Conservation (phyloP, 2,329 filamentous ascomycete genomes). For the Stachybotrys chlorohalonatus region DNA sequence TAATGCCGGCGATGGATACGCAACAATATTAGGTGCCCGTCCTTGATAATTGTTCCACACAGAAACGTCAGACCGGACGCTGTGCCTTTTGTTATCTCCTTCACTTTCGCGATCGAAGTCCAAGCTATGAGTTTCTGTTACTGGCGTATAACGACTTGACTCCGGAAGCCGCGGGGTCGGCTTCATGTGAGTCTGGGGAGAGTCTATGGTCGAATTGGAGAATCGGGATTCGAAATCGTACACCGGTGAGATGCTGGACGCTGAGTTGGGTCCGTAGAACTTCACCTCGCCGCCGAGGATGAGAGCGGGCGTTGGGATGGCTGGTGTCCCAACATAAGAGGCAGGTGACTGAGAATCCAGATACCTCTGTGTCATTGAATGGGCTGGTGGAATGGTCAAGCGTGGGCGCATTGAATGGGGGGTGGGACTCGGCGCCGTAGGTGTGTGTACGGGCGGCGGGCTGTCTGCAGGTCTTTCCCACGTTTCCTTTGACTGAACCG, state of each 20-base stretch:
- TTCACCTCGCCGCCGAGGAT: too few species aligned
- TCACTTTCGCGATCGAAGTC: background rate
- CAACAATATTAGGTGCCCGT: slow-evolving; percentile 2
- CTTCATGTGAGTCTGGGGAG: background rate
- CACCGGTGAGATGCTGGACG: background rate
- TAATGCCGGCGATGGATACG: background rate
- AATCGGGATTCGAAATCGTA: background rate
- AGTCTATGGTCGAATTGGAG: background rate
- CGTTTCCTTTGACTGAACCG: background rate
- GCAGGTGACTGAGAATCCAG: background rate
- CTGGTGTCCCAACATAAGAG: too few species aligned
- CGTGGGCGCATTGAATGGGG: slow-evolving; percentile 18
- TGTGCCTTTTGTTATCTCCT: slow-evolving; percentile 5
- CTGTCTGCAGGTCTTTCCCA: background rate
- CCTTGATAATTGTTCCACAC: slow-evolving; percentile 11
- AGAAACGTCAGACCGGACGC: slow-evolving; percentile 11
- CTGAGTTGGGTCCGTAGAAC: background rate
- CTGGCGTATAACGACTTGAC: background rate
- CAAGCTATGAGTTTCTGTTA: background rate
- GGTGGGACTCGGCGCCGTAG: slow-evolving; percentile 24
- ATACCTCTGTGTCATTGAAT: background rate
- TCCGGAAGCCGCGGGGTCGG: background rate
- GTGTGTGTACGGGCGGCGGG: slow-evolving; percentile 14
- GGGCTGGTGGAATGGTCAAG: background rate
- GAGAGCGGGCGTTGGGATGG: too few species aligned